phyloP scores from a whole-genome alignment of 139 green algal genomes.

The Chlorella sp. region DNA sequence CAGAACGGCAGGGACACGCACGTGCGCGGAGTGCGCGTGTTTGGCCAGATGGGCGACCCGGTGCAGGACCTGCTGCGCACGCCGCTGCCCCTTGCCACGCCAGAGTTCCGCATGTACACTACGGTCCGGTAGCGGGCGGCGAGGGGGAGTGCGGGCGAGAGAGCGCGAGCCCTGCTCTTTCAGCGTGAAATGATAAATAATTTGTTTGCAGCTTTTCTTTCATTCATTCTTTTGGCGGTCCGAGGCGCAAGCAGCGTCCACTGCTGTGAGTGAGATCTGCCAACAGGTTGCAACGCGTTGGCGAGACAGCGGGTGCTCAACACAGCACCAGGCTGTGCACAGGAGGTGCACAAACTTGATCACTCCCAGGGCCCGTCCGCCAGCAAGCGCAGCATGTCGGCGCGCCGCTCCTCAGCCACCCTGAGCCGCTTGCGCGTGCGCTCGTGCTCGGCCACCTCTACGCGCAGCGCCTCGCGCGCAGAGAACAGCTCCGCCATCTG shows the following conservation, averaged over 20 bases:
- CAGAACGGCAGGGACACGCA: constrained; percentile 98
- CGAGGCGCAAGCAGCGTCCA: too few relatives aligned
- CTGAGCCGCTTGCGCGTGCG: neutral
- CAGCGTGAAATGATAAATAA: neutral
- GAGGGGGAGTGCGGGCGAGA: neutral
- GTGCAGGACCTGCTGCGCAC: neutral
- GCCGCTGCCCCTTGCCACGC: neutral
- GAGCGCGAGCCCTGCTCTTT: neutral
- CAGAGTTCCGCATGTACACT: neutral
- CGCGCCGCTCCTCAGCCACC: neutral
- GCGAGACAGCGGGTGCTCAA: too few relatives aligned
- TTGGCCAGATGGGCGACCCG: neutral
- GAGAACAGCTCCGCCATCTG: neutral
- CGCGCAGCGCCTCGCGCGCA: neutral
- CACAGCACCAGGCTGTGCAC: too few relatives aligned
- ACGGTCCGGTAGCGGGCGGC: neutral
- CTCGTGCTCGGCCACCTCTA: neutral
- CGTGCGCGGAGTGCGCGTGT: constrained; percentile 78
- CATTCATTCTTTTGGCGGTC: neutral
- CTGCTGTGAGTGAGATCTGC: neutral
- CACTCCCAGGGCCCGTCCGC: too few relatives aligned
- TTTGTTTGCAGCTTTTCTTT: neutral
- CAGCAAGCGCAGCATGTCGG: too few relatives aligned
- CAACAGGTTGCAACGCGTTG: neutral
- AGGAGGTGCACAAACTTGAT: too few relatives aligned